These are phyloP conservation scores for Myochromella boudieri DNA, from an alignment of 768 basidiomycete species.

Conservation along the genomic window DNA sequence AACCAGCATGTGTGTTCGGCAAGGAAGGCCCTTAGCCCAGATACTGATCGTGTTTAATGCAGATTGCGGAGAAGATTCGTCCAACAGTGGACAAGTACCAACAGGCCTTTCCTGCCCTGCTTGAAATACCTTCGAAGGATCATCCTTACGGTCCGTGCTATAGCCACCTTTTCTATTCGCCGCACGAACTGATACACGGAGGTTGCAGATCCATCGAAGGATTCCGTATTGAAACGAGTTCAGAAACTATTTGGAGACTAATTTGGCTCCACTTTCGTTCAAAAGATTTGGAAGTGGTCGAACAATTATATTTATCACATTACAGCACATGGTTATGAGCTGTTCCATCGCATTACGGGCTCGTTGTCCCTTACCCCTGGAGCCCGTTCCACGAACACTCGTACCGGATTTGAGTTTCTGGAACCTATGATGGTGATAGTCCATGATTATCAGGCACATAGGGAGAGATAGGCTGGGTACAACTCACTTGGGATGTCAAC, in stretches of 20 bases:
- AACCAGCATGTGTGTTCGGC: slow-evolving; percentile 86
- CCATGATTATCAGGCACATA: slow-evolving; percentile 1
- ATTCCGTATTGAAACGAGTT: slow-evolving; percentile 93
- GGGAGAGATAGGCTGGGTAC: slow-evolving; percentile 25
- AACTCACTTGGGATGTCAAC: slow-evolving; percentile 78
- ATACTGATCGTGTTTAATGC: slow-evolving; percentile 11
- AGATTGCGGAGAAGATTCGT: slow-evolving; percentile 98
- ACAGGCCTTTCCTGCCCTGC: slow-evolving; percentile 92
- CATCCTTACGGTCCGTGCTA: slow-evolving; percentile 85
- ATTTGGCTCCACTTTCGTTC: slow-evolving; percentile 10
- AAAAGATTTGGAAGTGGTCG: neutral
- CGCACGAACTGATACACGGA: neutral
- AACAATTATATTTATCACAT: slow-evolving; percentile 12
- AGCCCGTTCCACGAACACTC: slow-evolving; percentile 69
- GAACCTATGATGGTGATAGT: slow-evolving; percentile 52
- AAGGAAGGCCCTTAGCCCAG: neutral
- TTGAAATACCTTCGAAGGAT: slow-evolving; percentile 98
- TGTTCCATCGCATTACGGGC: slow-evolving; percentile 67
- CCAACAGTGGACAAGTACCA: slow-evolving; percentile 94
- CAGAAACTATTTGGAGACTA: slow-evolving; percentile 96
- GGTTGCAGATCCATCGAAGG: slow-evolving; percentile 86
- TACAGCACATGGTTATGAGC: slow-evolving; percentile 26
- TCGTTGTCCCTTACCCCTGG: slow-evolving; percentile 71
- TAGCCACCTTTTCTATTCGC: neutral
- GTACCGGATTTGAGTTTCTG: slow-evolving; percentile 55